These are phyloP conservation scores for Omphalotus olearius DNA, from an alignment of 1,284 basidiomycete genomes.

Conservation along the genomic window DNA sequence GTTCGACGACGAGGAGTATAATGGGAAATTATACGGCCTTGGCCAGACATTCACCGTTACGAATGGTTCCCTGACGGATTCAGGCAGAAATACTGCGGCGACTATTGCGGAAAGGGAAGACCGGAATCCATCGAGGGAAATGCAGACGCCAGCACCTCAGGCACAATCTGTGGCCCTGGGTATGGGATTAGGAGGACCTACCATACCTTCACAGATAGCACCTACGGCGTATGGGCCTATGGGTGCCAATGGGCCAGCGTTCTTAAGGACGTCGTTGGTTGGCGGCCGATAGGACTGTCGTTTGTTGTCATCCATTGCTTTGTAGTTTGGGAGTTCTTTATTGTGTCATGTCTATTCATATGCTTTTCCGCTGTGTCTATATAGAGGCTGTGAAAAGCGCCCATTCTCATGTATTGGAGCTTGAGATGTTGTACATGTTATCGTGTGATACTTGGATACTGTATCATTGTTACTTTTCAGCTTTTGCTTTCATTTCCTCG, in stretches of 20 bases:
- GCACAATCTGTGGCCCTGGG: slow-evolving; percentile 34
- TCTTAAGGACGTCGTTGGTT: slow-evolving; percentile 59
- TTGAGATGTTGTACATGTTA: too few relatives aligned
- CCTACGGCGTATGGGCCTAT: slow-evolving; percentile 57
- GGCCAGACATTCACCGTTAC: slow-evolving; percentile 68
- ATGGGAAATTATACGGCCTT: slow-evolving; percentile 73
- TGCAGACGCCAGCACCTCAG: slow-evolving; percentile 45
- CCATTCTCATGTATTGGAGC: too few relatives aligned
- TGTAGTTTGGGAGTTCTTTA: too few relatives aligned
- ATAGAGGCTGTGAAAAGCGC: too few relatives aligned
- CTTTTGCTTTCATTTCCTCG: slow-evolving; percentile 42
- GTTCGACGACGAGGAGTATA: slow-evolving; percentile 77
- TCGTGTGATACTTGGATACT: background rate
- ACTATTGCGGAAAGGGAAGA: slow-evolving; percentile 79
- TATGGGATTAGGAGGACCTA: slow-evolving; percentile 39
- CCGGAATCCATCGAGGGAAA: slow-evolving; percentile 48
- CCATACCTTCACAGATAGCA: slow-evolving; percentile 44
- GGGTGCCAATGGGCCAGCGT: slow-evolving; percentile 49
- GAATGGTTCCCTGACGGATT: slow-evolving; percentile 57
- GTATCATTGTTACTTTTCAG: background rate
- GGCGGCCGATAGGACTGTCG: slow-evolving; percentile 46
- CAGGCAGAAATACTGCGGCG: slow-evolving; percentile 55
- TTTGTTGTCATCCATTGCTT: slow-evolving; percentile 9
- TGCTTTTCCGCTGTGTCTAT: too few relatives aligned
- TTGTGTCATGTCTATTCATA: too few relatives aligned